Conservation (phyloP, 2,329 filamentous ascomycete genomes). For the Cryphonectria carpinicola region DNA sequence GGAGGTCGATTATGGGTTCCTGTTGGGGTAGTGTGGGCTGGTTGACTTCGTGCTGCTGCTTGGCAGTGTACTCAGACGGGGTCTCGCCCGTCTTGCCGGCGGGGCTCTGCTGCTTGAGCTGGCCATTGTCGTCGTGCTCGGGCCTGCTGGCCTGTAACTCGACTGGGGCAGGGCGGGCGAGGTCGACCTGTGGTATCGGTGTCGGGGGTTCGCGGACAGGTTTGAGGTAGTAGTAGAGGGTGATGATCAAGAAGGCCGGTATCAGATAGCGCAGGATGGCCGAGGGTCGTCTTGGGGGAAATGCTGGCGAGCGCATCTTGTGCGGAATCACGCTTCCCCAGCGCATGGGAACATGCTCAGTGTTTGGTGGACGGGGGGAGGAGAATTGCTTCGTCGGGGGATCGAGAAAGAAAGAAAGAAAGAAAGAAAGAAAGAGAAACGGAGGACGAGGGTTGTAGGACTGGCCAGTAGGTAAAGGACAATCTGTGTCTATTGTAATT, state of each 20-base stretch:
- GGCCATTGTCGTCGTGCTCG: slow-evolving; percentile 11
- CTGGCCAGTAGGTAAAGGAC: neutral
- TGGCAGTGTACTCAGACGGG: slow-evolving; percentile 18
- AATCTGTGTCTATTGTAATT: neutral
- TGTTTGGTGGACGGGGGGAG: neutral
- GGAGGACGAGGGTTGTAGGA: neutral
- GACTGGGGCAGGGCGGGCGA: neutral
- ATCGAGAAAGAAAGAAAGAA: neutral
- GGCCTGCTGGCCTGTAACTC: slow-evolving; percentile 1
- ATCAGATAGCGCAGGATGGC: slow-evolving; percentile 44
- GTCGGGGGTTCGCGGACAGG: slow-evolving; percentile 10
- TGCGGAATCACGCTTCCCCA: slow-evolving; percentile 31
- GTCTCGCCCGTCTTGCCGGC: slow-evolving; percentile 21
- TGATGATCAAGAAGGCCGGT: slow-evolving; percentile 38
- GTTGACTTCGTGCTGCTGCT: slow-evolving; percentile 25
- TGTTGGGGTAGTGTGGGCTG: slow-evolving; percentile 19
- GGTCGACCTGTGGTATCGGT: neutral
- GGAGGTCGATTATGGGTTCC: slow-evolving; percentile 17
- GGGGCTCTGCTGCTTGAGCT: slow-evolving; percentile 22
- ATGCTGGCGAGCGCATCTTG: slow-evolving; percentile 43
- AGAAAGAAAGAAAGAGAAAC: neutral
- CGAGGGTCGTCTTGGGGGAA: slow-evolving; percentile 45
- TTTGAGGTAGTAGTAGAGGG: slow-evolving; percentile 39
- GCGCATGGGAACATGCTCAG: slow-evolving; percentile 29
- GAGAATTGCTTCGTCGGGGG: neutral